Conservation (phyloP, 768 basidiomycete species). For the Suillus subaureus region DNA sequence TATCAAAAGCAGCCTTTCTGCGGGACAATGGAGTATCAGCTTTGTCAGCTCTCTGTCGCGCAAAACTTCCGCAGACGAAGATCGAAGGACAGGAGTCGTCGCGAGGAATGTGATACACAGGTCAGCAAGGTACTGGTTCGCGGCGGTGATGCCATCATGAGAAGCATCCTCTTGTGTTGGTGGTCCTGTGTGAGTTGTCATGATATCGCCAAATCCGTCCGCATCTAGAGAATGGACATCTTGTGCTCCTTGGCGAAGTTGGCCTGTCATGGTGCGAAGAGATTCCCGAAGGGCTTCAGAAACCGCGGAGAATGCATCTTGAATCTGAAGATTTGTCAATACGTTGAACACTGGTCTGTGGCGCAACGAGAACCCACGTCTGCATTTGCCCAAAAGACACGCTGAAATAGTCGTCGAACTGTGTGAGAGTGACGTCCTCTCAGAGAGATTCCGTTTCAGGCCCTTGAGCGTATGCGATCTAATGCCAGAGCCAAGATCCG, state of each 20-base stretch:
- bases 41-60: conserved; percentile 64
- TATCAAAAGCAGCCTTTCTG: conserved; percentile 60
- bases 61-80: conserved; percentile 56
- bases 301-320: conserved; percentile 44
- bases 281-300: conserved; percentile 40
- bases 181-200: conserved; percentile 37
- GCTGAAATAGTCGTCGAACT: conserved; percentile 48
- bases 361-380: conserved; percentile 53
- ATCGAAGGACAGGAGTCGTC: conserved; percentile 63
- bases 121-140: conserved; percentile 42
- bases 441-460: conserved; percentile 26
- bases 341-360: background rate
- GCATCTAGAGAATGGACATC: conserved; percentile 42
- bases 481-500: conserved; percentile 60
- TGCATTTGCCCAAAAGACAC: conserved; percentile 63
- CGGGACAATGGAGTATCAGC: conserved; percentile 48
- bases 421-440: conserved; percentile 12
- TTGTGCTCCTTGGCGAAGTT: conserved; percentile 21
- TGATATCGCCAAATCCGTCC: conserved; percentile 61
- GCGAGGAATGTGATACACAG: conserved; percentile 64
- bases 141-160: conserved; percentile 27
- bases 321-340: conserved; percentile 44
- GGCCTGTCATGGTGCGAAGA: conserved; percentile 39
- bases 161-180: conserved; percentile 33
- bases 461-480: conserved; percentile 51